A percentile compares a stretch with the other conserved stretches of the same genome.
Evolutionary conservation across 768 basidiomycete genomes (phyloP).

Genomic region (Amanita molliuscula): DNA sequence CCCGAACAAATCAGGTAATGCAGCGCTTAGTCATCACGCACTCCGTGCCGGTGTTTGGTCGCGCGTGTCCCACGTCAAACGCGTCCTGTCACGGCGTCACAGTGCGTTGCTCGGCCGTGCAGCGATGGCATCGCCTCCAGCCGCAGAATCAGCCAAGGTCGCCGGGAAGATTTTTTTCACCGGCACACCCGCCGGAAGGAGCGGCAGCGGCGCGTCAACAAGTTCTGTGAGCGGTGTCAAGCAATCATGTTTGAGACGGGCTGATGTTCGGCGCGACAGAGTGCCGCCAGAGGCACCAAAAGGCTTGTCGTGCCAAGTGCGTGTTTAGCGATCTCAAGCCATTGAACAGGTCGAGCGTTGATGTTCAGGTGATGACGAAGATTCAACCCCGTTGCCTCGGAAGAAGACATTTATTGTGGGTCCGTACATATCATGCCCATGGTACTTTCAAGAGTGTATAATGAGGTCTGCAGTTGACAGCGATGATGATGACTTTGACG

Average conservation of each 20-base stretch:
- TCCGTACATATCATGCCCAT: not conserved
- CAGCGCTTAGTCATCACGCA: not conserved
- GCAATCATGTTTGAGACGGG: not conserved
- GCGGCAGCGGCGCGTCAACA: not conserved
- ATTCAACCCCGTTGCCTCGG: not conserved
- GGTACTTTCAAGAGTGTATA: not conserved
- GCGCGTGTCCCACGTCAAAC: not conserved
- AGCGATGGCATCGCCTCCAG: not conserved
- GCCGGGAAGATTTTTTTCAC: slow-evolving; percentile 1
- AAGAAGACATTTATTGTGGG: not conserved
- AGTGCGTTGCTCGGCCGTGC: not conserved
- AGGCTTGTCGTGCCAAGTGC: slow-evolving; percentile 1
- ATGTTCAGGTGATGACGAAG: not conserved
- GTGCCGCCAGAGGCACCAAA: not conserved
- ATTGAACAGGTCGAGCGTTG: not conserved
- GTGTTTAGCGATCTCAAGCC: not conserved
- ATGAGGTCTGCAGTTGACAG: not conserved
- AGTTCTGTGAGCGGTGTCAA: not conserved
- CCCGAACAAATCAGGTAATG: not conserved
- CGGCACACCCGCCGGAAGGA: not conserved
- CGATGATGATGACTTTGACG: not conserved
- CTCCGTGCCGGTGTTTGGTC: not conserved
- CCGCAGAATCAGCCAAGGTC: not conserved
- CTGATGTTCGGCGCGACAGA: not conserved
- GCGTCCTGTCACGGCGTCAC: not conserved